Evolutionary conservation across 306 rosid genomes (phyloP).

Genomic region (Vigna unguiculata): DNA sequence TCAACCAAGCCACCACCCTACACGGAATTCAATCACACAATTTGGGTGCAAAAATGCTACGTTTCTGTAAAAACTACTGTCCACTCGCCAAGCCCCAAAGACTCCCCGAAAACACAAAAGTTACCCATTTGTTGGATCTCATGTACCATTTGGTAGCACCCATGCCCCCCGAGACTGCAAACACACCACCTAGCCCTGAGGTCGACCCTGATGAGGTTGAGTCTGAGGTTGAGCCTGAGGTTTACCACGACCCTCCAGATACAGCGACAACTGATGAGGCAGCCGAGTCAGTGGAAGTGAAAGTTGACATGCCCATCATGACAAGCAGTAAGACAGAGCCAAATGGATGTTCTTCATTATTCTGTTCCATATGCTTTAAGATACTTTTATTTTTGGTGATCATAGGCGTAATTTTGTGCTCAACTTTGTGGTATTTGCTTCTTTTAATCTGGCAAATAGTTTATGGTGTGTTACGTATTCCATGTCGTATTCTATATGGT

Average conservation of each 20-base stretch:
- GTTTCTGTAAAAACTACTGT: neutral
- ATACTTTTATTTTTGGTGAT: neutral
- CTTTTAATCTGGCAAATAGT: neutral
- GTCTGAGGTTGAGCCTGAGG: too few species aligned
- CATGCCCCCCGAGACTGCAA: neutral
- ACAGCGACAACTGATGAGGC: neutral
- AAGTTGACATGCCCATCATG: neutral
- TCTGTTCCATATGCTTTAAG: neutral
- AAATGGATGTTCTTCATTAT: neutral
- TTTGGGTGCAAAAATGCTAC: neutral
- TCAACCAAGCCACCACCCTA: neutral
- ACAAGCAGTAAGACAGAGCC: neutral
- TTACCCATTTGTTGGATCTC: constrained; percentile 12
- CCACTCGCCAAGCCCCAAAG: neutral
- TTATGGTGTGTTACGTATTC: neutral
- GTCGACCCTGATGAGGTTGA: too few species aligned
- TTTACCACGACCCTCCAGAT: neutral
- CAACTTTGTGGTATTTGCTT: neutral
- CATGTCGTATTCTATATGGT: neutral
- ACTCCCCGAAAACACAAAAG: neutral
- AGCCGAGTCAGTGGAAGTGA: too few species aligned
- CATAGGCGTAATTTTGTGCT: neutral
- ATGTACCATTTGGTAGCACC: constrained; percentile 6
- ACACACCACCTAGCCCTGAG: too few species aligned
- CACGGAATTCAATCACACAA: neutral